These are phyloP conservation scores for Fusarium gaditjirri DNA, from an alignment of 2,329 filamentous ascomycete genomes.

Conservation along the genomic window DNA sequence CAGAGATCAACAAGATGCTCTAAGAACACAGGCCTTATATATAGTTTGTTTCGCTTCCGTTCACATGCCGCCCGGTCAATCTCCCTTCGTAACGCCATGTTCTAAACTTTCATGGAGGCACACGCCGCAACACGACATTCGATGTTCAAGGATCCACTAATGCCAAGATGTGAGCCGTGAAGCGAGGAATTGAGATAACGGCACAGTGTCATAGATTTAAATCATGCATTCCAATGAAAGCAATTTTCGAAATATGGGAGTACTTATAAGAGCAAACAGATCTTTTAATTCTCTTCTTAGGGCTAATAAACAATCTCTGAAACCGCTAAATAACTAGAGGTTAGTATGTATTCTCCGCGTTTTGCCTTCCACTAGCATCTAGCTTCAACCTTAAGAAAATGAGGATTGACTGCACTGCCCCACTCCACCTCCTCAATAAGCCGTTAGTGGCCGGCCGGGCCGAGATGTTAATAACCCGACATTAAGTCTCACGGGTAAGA, in stretches of 20 bases:
- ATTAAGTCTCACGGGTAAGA: neutral
- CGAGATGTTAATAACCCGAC: neutral
- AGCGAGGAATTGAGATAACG: neutral
- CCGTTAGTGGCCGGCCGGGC: neutral
- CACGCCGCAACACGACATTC: neutral
- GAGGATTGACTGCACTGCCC: neutral
- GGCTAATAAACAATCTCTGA: neutral
- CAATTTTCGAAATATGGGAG: fast-evolving
- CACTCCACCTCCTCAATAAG: neutral
- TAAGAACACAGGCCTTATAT: neutral
- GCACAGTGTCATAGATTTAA: too few relatives aligned
- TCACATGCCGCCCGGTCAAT: neutral
- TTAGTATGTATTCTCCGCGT: too few relatives aligned
- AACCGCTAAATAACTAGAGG: neutral
- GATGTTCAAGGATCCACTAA: neutral
- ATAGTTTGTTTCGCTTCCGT: neutral
- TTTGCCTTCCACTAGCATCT: too few relatives aligned
- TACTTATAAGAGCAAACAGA: fast-evolving
- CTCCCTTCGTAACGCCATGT: neutral
- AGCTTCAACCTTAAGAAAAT: too few relatives aligned
- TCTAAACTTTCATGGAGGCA: neutral
- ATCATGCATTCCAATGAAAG: fast-evolving
- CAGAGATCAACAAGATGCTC: neutral
- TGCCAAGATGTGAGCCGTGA: neutral
- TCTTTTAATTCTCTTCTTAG: fast-evolving